Evolutionary conservation across 2,329 filamentous ascomycete genomes (phyloP).

Genomic region (Tolypocladium sp.): DNA sequence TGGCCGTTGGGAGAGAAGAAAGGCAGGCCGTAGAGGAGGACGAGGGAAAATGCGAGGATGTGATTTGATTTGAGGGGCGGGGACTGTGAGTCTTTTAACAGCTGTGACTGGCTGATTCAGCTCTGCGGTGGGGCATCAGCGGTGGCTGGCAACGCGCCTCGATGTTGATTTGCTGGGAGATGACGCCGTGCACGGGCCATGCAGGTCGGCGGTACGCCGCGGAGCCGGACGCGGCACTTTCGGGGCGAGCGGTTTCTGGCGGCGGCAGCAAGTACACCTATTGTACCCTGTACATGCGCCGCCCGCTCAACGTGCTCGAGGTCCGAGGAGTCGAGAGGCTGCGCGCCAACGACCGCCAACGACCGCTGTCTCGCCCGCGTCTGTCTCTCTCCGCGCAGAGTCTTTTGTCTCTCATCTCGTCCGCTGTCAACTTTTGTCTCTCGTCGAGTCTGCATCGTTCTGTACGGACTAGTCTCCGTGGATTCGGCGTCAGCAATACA

Average conservation of each 20-base stretch:
- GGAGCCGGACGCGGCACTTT: not conserved
- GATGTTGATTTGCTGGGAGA: slow-evolving; percentile 20
- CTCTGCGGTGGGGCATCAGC: slow-evolving; percentile 23
- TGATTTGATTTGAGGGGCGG: slow-evolving; percentile 40
- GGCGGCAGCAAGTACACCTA: not conserved
- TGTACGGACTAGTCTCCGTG: not conserved
- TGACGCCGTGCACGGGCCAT: slow-evolving; percentile 18
- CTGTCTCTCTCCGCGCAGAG: not conserved
- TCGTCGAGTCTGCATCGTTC: not conserved
- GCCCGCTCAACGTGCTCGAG: not conserved
- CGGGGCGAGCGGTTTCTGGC: not conserved
- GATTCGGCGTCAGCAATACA: not conserved
- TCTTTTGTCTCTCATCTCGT: not conserved
- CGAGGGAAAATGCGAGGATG: slow-evolving; percentile 34
- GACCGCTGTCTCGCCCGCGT: not conserved
- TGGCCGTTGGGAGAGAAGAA: slow-evolving; percentile 32
- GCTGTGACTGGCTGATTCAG: slow-evolving; percentile 43
- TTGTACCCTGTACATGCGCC: not conserved
- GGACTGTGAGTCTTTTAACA: slow-evolving; percentile 31
- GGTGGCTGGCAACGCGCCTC: slow-evolving; percentile 14
- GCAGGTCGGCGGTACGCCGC: not conserved
- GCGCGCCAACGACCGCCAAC: not conserved
- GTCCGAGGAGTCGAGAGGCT: not conserved
- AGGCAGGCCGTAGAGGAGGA: slow-evolving; percentile 25
- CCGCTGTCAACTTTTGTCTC: not conserved